Conservation (phyloP, 108 stramenopile species). For the Cyclotella sp. region DNA sequence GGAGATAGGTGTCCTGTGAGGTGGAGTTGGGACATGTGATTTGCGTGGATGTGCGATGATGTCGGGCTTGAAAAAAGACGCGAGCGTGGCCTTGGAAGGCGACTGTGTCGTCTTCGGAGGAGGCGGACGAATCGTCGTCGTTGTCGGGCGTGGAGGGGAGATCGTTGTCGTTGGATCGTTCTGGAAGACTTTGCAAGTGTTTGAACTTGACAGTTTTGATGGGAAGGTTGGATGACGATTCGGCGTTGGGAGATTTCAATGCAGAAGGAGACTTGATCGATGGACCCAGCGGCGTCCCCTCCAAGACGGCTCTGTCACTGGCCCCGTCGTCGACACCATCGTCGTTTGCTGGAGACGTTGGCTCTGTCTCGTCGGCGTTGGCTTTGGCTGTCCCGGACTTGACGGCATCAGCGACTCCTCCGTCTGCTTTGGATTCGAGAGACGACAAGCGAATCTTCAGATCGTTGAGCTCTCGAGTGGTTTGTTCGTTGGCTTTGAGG, state of each 20-base stretch:
- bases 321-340: neutral
- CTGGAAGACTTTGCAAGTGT: constrained; percentile 3
- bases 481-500: constrained; percentile 10
- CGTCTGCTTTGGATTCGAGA: neutral
- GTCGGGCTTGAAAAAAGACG: constrained; percentile 52
- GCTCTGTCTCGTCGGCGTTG: neutral
- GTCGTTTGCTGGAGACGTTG: neutral
- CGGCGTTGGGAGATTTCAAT: neutral
- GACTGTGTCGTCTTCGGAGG: neutral
- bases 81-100: constrained; percentile 48
- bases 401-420: constrained; percentile 6
- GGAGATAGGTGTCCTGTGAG: constrained; percentile 39
- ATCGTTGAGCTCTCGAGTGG: neutral
- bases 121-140: constrained; percentile 12
- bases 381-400: constrained; percentile 1
- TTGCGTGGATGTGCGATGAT: constrained; percentile 43
- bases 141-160: neutral
- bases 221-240: neutral
- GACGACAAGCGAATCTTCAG: neutral
- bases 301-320: neutral
- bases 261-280: neutral
- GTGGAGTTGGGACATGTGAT: constrained; percentile 18
- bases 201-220: constrained; percentile 33
- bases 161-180: constrained; percentile 11
- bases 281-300: neutral